Evolutionary conservation across 768 basidiomycete genomes (phyloP).

Genomic region (Tylopilus sp.): DNA sequence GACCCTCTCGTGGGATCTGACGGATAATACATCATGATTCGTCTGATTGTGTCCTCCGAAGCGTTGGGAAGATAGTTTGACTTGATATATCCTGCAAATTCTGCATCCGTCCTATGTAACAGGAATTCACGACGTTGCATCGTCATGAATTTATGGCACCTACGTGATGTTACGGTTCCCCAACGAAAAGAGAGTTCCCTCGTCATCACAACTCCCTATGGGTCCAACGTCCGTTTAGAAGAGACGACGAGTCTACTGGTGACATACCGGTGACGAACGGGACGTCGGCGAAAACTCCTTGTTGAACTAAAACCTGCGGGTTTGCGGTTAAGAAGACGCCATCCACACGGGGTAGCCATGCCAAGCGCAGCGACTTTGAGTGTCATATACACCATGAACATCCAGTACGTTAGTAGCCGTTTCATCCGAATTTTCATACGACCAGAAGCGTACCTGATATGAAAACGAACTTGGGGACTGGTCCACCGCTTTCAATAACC

Average conservation of each 20-base stretch:
- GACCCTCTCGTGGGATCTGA: slow-evolving; percentile 43
- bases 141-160: no score
- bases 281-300: slow-evolving; percentile 34
- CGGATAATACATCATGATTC: slow-evolving; percentile 36
- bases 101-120: background rate
- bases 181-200: slow-evolving; percentile 40
- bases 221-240: background rate
- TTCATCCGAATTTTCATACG: no score
- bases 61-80: slow-evolving; percentile 27
- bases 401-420: no score
- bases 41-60: slow-evolving; percentile 19
- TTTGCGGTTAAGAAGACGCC: slow-evolving; percentile 35
- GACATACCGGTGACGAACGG: slow-evolving; percentile 9
- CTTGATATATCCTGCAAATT: background rate
- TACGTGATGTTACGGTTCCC: background rate
- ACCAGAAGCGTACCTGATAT: background rate
- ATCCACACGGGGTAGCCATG: slow-evolving; percentile 40
- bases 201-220: slow-evolving; percentile 39
- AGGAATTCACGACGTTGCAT: no score
- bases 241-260: no score
- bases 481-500: slow-evolving; percentile 33
- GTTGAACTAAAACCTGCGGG: slow-evolving; percentile 30
- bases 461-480: slow-evolving; percentile 24
- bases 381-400: no score
- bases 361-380: background rate